Conservation (phyloP, 1,139 yeast genomes). For the Debaryomyces singareniensis region DNA sequence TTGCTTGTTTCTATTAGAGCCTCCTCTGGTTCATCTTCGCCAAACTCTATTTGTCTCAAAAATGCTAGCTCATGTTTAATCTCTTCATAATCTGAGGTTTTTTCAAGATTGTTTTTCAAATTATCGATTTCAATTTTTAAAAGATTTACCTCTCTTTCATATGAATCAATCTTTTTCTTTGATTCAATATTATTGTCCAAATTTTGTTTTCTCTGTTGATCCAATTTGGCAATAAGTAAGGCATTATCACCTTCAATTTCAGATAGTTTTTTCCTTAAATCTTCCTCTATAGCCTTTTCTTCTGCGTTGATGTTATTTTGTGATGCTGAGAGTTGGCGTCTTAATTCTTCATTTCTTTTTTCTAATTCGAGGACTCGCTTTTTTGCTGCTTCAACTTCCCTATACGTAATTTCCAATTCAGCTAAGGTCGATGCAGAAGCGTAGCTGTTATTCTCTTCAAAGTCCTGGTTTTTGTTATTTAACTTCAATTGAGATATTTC, state of each 20-base stretch:
- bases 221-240: conserved; percentile 55
- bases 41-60: conserved; percentile 71
- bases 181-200: conserved; percentile 28
- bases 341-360: conserved; percentile 67
- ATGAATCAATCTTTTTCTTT: conserved; percentile 23
- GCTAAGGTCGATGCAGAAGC: conserved; percentile 29
- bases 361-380: conserved; percentile 66
- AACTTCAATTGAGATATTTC: conserved; percentile 49
- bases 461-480: conserved; percentile 30
- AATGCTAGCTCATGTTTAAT: conserved; percentile 68
- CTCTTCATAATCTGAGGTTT: conserved; percentile 65
- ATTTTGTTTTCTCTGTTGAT: conserved; percentile 37
- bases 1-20: conserved; percentile 9
- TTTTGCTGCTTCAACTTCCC: conserved; percentile 73
- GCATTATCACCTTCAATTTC: conserved; percentile 67
- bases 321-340: conserved; percentile 54
- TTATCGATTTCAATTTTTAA: conserved; percentile 45
- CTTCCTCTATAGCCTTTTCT: conserved; percentile 24
- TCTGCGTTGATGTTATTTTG: conserved; percentile 43
- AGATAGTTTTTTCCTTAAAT: conserved; percentile 34
- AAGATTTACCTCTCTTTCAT: conserved; percentile 42
- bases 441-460: conserved; percentile 6
- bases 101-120: conserved; percentile 40
- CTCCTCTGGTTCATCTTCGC: conserved; percentile 29
- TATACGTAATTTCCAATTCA: conserved; percentile 60